Base-by-base conservation (phyloP, 2,329 filamentous ascomycete species). In the Drechslerella coelobrocha region DNA sequence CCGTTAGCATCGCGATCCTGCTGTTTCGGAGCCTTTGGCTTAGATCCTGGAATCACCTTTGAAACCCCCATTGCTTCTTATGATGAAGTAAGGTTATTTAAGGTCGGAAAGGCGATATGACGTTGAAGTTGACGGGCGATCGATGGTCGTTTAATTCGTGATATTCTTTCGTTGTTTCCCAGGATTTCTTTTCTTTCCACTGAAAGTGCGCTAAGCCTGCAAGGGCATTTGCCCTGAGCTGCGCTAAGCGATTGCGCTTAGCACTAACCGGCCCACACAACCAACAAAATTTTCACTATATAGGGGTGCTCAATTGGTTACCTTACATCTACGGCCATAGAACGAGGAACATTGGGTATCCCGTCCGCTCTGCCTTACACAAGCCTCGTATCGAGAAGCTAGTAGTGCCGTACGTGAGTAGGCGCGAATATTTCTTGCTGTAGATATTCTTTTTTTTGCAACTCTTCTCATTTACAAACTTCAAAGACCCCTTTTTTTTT, bases 1-100 rank as follows among this genome's bases (percentile, higher is more conserved):
- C 41, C 47, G 10, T 45, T 27, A 19, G 17, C 39, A 47, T 12
- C 14, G 17, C 21, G 21, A 48, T 19, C 41, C 19, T 61, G 17
- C 2, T 55, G 12, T 34, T 23, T 14, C 24, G 24, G 23, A 54
- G n/a, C 17, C 29, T 31, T 14, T 7, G 47, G 27, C 51, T 29
- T 27, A 29, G 14, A 19, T 60, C 29, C 7, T 34, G 7, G 37
- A 50, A 43, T 68, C 52, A 68, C 63, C 68, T 72, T 97, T 56
- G 66, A 71, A 92, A 91, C 92, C 92, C 92, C 92, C 92, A 96
- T 96, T 86, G 91, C 90, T 95, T 91, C 91, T 95, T 95, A 74
- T 78, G 78, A 79, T 91, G 91, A 94, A 94, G 91, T 89, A 87
- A 95, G 92, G 92, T 90, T 96, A 82, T 96, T 96, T 96, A 92